Base-by-base conservation (phyloP, 192 early-diverging fungal genomes). In the Backusella morwellensis region DNA sequence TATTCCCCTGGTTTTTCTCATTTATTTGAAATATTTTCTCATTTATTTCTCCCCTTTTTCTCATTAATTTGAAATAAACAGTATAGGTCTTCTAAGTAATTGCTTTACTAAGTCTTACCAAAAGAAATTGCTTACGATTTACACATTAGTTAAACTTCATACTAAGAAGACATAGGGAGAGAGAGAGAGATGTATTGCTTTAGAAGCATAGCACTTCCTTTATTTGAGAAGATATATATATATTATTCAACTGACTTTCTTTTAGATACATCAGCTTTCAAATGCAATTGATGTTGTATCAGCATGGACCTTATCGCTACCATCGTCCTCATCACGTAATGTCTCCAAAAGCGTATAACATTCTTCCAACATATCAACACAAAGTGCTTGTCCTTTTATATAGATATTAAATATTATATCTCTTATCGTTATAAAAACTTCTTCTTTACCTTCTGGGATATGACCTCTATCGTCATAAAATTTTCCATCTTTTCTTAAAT, bases 281-380 rank as follows among this genome's bases (percentile, higher is more conserved):
- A 23, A 59, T 29, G 12, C 23, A 29, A 26, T 29, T 26, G 23
- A 29, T 14, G 23, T 8, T 29, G 56, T 12, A 29, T 63, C 56
- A 11, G 56, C 4, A 11, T 14, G 56, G 23, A 26, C n/a, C 14
- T 63, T 63, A 50, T 50, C 0, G 15, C 0, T 17, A 44, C 15
- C 42, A n/a, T 19, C 21, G 0, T 29, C 56, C 26, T 86, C 78
- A 3, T 90, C 83, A 79, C 91, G 89, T 23, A 94, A 82, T 71
- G 91, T 89, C 40, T 92, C 91, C 66, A 93, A 82, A 71, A 94
- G 85, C 81, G 92, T 90, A 73, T 96, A 95, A 78, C 96, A 96
- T 78, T 97, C 92, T 70, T 93, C 91, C 75, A 97, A 86, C 54
- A 96, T 77, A 41, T 89, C 89, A 74, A 92, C 91, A 54, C 95